A percentile compares a stretch with the other conserved stretches of the same genome.
Evolutionary conservation across 768 basidiomycete species (phyloP).

Genomic region (Lepiota brunneoincarnata): DNA sequence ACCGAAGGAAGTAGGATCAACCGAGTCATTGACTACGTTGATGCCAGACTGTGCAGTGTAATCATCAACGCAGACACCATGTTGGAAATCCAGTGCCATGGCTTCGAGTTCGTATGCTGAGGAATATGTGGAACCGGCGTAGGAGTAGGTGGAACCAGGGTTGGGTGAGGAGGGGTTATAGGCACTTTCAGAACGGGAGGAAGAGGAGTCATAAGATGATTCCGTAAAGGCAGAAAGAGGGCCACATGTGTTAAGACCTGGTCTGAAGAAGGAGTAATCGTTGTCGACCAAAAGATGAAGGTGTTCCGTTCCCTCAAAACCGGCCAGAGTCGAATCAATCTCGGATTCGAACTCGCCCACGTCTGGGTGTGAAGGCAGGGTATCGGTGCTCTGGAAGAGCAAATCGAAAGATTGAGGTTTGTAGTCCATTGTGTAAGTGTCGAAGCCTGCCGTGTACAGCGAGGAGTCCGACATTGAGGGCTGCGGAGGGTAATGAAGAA

Average conservation of each 20-base stretch:
- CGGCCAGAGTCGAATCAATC: constrained; percentile 69
- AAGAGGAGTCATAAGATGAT: constrained; percentile 68
- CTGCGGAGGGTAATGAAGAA: constrained; percentile 22
- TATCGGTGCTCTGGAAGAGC: constrained; percentile 57
- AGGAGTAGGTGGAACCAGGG: constrained; percentile 30
- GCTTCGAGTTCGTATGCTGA: constrained; percentile 47
- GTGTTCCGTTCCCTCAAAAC: constrained; percentile 63
- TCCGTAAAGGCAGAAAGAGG: constrained; percentile 78
- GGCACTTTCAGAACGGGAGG: constrained; percentile 66
- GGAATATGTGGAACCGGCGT: constrained; percentile 41
- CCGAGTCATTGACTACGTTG: constrained; percentile 35
- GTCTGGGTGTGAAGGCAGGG: constrained; percentile 77
- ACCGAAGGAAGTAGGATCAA: constrained; percentile 60
- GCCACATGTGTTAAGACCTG: constrained; percentile 59
- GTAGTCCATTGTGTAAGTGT: constrained; percentile 28
- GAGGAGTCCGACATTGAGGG: constrained; percentile 33
- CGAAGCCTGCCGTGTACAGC: constrained; percentile 26
- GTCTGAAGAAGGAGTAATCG: constrained; percentile 61
- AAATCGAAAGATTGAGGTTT: constrained; percentile 56
- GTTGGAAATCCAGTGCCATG: constrained; percentile 72
- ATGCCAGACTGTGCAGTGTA: constrained; percentile 35
- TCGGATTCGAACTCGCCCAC: constrained; percentile 68
- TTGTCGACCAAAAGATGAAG: constrained; percentile 21
- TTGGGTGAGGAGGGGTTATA: constrained; percentile 62
- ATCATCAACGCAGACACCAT: constrained; percentile 61